Conservation (phyloP, 345 rosid species). For the Kernera saxatilis region DNA sequence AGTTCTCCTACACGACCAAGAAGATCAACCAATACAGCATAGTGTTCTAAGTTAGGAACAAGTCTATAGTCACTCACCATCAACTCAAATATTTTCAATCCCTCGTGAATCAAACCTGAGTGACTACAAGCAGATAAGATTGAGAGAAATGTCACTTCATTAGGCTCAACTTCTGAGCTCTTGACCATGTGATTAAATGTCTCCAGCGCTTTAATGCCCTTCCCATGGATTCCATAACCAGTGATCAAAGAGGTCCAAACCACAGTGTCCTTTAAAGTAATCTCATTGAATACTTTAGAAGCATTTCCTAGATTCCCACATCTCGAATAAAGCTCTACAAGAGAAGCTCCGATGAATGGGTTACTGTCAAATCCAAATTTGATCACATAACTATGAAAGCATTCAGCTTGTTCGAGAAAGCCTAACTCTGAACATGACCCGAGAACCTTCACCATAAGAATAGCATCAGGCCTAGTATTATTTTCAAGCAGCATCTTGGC, state of each 20-base stretch:
- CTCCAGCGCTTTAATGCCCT: constrained; percentile 36
- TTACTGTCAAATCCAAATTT: constrained; percentile 41
- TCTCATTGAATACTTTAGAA: constrained; percentile 35
- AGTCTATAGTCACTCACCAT: constrained; percentile 36
- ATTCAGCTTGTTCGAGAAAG: constrained; percentile 42
- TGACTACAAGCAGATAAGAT: constrained; percentile 59
- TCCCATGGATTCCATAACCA: constrained; percentile 51
- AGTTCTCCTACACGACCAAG: constrained; percentile 51
- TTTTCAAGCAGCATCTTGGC: constrained; percentile 34
- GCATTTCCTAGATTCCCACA: constrained; percentile 46
- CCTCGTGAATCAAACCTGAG: constrained; percentile 45
- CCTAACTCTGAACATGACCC: constrained; percentile 48
- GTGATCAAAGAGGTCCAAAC: constrained; percentile 58
- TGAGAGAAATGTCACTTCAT: constrained; percentile 46
- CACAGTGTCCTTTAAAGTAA: constrained; percentile 42
- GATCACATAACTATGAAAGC: constrained; percentile 46
- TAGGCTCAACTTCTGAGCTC: constrained; percentile 37
- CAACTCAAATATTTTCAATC: constrained; percentile 38
- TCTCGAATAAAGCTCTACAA: constrained; percentile 54
- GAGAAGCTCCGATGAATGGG: constrained; percentile 39
- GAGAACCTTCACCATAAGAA: constrained; percentile 53
- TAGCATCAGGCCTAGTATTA: constrained; percentile 45
- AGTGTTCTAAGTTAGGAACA: constrained; percentile 43
- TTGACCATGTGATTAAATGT: constrained; percentile 38
- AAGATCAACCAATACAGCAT: constrained; percentile 57